Percentiles rank a stretch among this genome's conserved stretches.
Evolutionary conservation across 2,329 filamentous ascomycete genomes (phyloP).

Genomic region (Elsinoe perseae): DNA sequence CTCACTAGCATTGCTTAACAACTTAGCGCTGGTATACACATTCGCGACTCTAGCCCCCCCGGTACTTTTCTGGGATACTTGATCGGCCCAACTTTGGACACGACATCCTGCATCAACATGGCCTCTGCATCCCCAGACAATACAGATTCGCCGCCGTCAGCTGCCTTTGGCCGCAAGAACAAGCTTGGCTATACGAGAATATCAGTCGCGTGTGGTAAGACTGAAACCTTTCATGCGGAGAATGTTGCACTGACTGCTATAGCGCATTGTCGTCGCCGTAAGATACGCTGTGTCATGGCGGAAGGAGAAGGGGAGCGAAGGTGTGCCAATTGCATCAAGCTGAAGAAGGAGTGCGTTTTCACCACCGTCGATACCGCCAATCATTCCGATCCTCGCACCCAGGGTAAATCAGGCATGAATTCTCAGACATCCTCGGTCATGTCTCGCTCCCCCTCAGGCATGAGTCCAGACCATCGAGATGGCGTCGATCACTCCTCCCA

Average conservation of each 20-base stretch:
- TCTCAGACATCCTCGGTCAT: slow-evolving; percentile 20
- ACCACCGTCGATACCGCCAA: slow-evolving; percentile 69
- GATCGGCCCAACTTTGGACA: not conserved
- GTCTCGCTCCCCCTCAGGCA: slow-evolving; percentile 18
- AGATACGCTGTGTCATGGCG: slow-evolving; percentile 81
- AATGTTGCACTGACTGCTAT: not conserved
- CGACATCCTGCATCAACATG: not conserved
- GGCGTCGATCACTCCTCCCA: not conserved
- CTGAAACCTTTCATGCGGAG: not conserved
- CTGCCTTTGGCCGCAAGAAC: slow-evolving; percentile 47
- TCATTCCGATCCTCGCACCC: slow-evolving; percentile 47
- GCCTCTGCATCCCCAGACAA: not conserved
- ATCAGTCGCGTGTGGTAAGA: slow-evolving; percentile 90
- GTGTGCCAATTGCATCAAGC: slow-evolving; percentile 84
- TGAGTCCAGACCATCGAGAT: slow-evolving; percentile 3
- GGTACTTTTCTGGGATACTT: not conserved
- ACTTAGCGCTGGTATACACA: no score
- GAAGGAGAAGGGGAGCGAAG: slow-evolving; percentile 64
- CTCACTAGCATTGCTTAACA: not conserved
- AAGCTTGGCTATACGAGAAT: slow-evolving; percentile 94
- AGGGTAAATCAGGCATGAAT: slow-evolving; percentile 24
- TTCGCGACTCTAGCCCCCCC: no score
- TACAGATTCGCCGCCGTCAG: slow-evolving; percentile 1
- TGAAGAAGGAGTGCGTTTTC: slow-evolving; percentile 93
- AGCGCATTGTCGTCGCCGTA: slow-evolving; percentile 83